Percentiles rank a stretch among this genome's conserved stretches.
These are phyloP conservation scores for Ilyonectria destructans DNA, from an alignment of 2,329 filamentous ascomycete species.

Conservation along the genomic window DNA sequence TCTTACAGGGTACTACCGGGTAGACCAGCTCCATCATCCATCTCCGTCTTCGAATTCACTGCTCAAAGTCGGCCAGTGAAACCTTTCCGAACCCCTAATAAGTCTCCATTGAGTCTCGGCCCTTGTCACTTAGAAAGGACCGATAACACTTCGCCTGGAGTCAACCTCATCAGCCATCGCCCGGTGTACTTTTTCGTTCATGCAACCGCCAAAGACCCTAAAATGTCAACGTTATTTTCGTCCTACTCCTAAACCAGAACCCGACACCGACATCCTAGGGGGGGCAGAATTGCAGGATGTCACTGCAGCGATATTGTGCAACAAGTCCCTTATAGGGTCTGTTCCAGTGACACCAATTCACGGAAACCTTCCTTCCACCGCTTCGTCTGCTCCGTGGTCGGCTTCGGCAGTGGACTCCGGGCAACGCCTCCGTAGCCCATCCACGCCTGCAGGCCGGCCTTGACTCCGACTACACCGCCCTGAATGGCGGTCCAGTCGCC, in stretches of 20 bases:
- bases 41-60: background rate
- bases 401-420: constrained; percentile 56
- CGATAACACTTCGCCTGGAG: background rate
- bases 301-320: constrained; percentile 24
- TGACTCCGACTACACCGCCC: constrained; percentile 81
- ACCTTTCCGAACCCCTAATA: background rate
- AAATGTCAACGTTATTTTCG: constrained; percentile 26
- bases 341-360: constrained; percentile 68
- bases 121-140: no score
- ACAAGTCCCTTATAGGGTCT: constrained; percentile 57
- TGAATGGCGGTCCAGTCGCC: constrained; percentile 83
- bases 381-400: constrained; percentile 64
- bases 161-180: background rate
- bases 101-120: background rate
- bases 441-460: constrained; percentile 77
- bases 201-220: background rate
- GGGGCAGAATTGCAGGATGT: constrained; percentile 19
- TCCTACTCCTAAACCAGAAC: constrained; percentile 25
- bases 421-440: constrained; percentile 76
- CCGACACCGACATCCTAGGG: constrained; percentile 20
- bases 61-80: background rate
- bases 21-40: background rate
- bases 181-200: background rate
- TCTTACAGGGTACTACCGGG: constrained; percentile 24
- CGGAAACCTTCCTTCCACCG: constrained; percentile 72